A percentile compares a stretch with the other conserved stretches of the same genome.
Conservation (phyloP, 208 protist genomes). For the Leptomonas seymouri region DNA sequence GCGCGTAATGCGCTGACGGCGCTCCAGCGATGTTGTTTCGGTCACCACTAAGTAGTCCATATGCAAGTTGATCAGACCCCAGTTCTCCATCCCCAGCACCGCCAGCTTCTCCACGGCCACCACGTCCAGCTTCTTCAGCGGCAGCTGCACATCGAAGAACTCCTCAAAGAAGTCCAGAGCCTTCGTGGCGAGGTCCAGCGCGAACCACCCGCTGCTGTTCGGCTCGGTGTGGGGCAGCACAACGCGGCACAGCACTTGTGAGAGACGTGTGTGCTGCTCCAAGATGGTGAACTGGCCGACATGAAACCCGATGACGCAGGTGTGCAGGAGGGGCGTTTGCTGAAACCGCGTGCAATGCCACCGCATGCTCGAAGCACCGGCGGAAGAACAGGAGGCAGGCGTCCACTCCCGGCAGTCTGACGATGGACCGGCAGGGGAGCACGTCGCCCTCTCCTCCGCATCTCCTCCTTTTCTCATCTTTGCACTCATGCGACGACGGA, state of each 20-base stretch:
- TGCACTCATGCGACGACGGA: too few species aligned
- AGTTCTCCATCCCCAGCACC: constrained; percentile 89
- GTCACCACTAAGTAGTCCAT: constrained; percentile 70
- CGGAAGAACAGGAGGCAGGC: background rate
- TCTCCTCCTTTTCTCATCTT: too few species aligned
- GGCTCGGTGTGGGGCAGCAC: constrained; percentile 43
- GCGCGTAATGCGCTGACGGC: constrained; percentile 81
- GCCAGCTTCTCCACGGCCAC: constrained; percentile 44
- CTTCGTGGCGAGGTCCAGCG: constrained; percentile 89
- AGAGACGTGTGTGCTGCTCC: constrained; percentile 45
- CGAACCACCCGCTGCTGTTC: constrained; percentile 66
- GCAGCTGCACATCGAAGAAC: constrained; percentile 87
- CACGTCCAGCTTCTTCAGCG: constrained; percentile 93
- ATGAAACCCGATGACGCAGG: constrained; percentile 77
- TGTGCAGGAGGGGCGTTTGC: constrained; percentile 52
- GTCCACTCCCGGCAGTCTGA: background rate
- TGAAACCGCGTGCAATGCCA: constrained; percentile 43
- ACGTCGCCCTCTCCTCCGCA: background rate
- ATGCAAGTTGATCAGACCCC: constrained; percentile 90
- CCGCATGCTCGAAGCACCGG: constrained; percentile 7
- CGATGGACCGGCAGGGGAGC: too few species aligned
- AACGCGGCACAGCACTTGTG: constrained; percentile 61
- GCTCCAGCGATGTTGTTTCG: constrained; percentile 47
- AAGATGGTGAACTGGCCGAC: constrained; percentile 94
- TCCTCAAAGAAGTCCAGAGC: constrained; percentile 86